These are phyloP conservation scores for Mayamaea pseudoterrestris DNA, from an alignment of 108 stramenopile species.

Conservation along the genomic window DNA sequence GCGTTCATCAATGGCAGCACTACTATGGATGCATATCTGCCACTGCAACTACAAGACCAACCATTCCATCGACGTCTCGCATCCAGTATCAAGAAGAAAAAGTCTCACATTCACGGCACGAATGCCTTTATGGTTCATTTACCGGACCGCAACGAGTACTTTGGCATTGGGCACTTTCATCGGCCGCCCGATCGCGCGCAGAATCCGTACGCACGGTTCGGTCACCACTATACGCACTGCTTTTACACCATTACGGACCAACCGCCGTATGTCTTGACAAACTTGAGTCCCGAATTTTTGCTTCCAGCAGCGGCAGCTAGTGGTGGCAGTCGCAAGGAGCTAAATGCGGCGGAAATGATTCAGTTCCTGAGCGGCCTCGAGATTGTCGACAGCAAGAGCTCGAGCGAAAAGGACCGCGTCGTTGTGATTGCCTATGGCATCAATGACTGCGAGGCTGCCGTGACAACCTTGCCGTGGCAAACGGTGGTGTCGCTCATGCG, in stretches of 20 bases:
- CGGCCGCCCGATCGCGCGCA: conserved; percentile 49
- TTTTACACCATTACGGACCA: conserved; percentile 28
- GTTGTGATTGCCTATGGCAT: conserved; percentile 41
- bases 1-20: too few relatives aligned
- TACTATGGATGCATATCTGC: too few relatives aligned
- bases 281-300: conserved; percentile 61
- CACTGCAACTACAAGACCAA: not conserved
- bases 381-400: conserved; percentile 19
- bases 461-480: conserved; percentile 10
- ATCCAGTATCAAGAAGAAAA: conserved; percentile 1
- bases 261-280: conserved; percentile 32
- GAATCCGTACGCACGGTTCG: conserved; percentile 65
- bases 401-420: too few relatives aligned
- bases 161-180: conserved; percentile 83
- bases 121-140: conserved; percentile 74
- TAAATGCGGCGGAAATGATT: conserved; percentile 63
- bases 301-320: conserved; percentile 31
- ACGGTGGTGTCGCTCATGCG: conserved; percentile 17
- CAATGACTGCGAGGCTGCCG: conserved; percentile 59
- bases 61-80: not conserved
- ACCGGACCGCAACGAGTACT: conserved; percentile 32
- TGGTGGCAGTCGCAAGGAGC: too few relatives aligned
- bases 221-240: conserved; percentile 77
- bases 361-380: conserved; percentile 77
- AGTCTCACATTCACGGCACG: conserved; percentile 65